Evolutionary conservation across 345 rosid genomes (phyloP).

Genomic region (Barbarea vulgaris): DNA sequence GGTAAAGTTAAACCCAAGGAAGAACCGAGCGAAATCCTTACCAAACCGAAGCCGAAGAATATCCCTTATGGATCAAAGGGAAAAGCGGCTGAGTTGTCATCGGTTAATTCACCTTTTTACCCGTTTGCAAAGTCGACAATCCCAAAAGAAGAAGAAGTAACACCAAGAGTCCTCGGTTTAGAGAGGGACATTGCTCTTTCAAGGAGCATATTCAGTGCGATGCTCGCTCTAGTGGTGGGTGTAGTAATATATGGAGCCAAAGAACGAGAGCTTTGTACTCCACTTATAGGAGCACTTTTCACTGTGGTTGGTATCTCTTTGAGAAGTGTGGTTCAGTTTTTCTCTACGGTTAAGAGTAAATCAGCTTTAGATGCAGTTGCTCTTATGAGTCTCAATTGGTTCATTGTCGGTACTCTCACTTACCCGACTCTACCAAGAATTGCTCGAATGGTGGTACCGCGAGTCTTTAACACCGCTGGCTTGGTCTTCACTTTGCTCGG

Average conservation of each 20-base stretch:
- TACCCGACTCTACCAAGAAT: constrained; percentile 67
- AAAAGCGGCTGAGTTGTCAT: constrained; percentile 33
- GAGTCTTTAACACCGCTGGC: constrained; percentile 11
- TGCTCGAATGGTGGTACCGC: constrained; percentile 45
- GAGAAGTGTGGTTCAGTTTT: constrained; percentile 64
- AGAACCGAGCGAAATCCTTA: constrained; percentile 26
- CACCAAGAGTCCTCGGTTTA: constrained; percentile 34
- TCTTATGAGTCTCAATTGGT: constrained; percentile 82
- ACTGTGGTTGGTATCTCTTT: constrained; percentile 74
- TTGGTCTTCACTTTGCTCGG: constrained; percentile 17
- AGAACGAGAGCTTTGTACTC: constrained; percentile 62
- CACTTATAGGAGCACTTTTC: constrained; percentile 78
- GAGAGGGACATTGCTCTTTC: constrained; percentile 56
- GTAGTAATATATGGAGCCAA: constrained; percentile 63
- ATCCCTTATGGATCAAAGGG: constrained; percentile 32
- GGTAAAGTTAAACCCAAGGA: constrained; percentile 35
- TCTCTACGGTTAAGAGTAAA: constrained; percentile 63
- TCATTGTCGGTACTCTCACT: constrained; percentile 73
- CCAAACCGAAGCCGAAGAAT: constrained; percentile 23
- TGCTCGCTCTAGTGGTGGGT: constrained; percentile 66
- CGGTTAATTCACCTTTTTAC: constrained; percentile 37
- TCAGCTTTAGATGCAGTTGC: constrained; percentile 82
- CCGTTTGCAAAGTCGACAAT: constrained; percentile 31
- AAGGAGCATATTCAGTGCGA: constrained; percentile 63
- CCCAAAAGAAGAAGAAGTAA: constrained; percentile 35